Evolutionary conservation across 163 green algal genomes (phyloP), one percentile per base, ranked within the genome.

Genomic region (Scenedesmus sp.): DNA sequence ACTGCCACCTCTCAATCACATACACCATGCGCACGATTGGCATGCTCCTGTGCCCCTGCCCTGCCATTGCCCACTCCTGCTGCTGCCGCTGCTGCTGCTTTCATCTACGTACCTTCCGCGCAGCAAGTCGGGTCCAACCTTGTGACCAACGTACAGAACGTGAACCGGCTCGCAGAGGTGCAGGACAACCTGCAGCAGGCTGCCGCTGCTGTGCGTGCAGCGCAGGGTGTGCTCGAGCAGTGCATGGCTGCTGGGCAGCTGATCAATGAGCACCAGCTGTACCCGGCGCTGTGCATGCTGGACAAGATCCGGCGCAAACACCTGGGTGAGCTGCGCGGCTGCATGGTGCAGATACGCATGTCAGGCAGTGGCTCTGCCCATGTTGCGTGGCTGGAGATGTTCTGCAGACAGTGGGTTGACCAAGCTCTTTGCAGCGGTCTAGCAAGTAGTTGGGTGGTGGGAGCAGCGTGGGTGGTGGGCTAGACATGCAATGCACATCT

Each of bases 291-390:
- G 23, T 83, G 84, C 60, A 87, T 91, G 20, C 87, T 95, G 88
- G 91, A 94, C n/a, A 81, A 81, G 77, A 90, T 95, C 59, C 74
- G 82, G 34, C 70, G 52, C 6, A 70, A 92, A 82, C 90, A 95
- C 70, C 85, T 95, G 66, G 91, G 93, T 95, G 59, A 92, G 84
- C 66, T 76, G 16, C 0, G 16, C 0, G 0, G 12, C 66, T 34
- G 15, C 66, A 6, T 76, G 16, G 0, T 12, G 1, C n/a, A 26
- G 66, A 46, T 46, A 46, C 34, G 34, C 34, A 46, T 46, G 34
- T 46, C 34, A 46, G 34, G 34, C 34, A 46, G 34, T 46, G 34
- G 34, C 34, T 46, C 34, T 46, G 34, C 34, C 34, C 34, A 46
- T 46, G 34, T 46, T 46, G 34, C 34, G 34, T 46, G 34, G 0